Base-by-base conservation (phyloP, 2,329 filamentous ascomycete genomes). In the Bipolaris victoriae region DNA sequence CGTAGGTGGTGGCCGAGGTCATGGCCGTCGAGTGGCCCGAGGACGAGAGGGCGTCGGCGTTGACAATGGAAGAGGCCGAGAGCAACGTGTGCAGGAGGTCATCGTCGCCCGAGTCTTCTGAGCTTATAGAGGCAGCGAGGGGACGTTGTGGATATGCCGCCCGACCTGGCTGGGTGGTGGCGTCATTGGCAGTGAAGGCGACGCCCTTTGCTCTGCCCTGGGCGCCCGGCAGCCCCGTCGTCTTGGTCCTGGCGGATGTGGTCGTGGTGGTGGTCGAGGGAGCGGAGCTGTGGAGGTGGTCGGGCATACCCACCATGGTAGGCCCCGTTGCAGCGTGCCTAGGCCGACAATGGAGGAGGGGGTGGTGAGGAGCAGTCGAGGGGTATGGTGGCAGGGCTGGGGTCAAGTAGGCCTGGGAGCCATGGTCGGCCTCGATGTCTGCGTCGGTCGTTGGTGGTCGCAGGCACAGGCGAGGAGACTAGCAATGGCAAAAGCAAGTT, bases 1-100 rank as follows among this genome's bases (percentile, higher is more conserved):
- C 69, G 49, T 66, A 61, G 22, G 66, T 69, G 62, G 69, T 74
- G 36, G 69, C 63, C 18, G 74, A 74, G 5, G 72, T 76, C 64
- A 71, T 69, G 50, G 74, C 70, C 11, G 74, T 76, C 53, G 73
- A 76, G 39, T 69, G 56, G 46, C 58, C 70, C 4, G 64, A 69
- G 33, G 70, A 70, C 13, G 72, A 69, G n/a, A 70, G 62, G 10
- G 69, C 66, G 54, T 70, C 68, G 20, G 64, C 64, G 47, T 68
- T 65, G 16, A 60, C 68, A 5, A 69, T 60, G 6, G 71, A 73
- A n/a, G 70, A 71, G 40, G 71, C 70, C 7, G 71, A 74, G 35
- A 70, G 65, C 49, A 72, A 65, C 13, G 67, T 69, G 51, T 70
- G 62, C 48, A 58, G 52, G 47, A 62, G 62, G 15, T 71, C 51